A percentile compares a stretch with the other conserved stretches of the same genome.
Conservation (phyloP, 2,329 filamentous ascomycete genomes). For the Sordariomycetes sp. region DNA sequence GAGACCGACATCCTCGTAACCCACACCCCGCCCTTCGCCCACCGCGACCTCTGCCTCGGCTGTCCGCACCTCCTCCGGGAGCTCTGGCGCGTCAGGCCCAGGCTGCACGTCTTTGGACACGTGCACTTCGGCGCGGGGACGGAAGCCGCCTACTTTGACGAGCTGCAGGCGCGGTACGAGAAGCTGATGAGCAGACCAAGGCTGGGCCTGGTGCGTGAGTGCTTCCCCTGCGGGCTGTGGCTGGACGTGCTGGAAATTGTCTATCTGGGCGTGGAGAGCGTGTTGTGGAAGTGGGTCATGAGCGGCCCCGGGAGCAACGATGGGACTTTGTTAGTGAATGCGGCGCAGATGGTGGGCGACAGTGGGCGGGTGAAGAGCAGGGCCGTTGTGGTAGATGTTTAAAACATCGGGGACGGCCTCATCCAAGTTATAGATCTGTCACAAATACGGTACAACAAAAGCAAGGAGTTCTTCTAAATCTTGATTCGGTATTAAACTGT, state of each 20-base stretch:
- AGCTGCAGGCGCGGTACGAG: constrained; percentile 63
- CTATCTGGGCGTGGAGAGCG: constrained; percentile 32
- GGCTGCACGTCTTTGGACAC: constrained; percentile 77
- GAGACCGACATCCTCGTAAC: constrained; percentile 74
- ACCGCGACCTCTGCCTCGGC: constrained; percentile 61
- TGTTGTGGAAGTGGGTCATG: constrained; percentile 50
- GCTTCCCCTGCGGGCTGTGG: constrained; percentile 37
- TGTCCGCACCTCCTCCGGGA: constrained; percentile 64
- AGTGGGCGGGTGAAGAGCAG: constrained; percentile 36
- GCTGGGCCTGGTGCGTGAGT: constrained; percentile 32
- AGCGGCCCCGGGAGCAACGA: constrained; percentile 38
- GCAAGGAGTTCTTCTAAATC: no score
- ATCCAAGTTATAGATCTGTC: no score
- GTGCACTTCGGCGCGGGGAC: constrained; percentile 67
- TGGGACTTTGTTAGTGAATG: constrained; percentile 44
- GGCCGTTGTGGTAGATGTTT: constrained; percentile 22
- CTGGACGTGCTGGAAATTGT: constrained; percentile 33
- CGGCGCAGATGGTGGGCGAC: constrained; percentile 44
- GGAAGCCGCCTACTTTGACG: constrained; percentile 66
- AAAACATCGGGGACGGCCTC: no score
- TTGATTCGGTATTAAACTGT: no score
- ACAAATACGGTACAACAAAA: no score
- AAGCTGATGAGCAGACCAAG: constrained; percentile 39
- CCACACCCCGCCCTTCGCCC: constrained; percentile 68
- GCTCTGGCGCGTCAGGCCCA: constrained; percentile 64